These are phyloP conservation scores for Tulasnella sp. DNA, from an alignment of 768 basidiomycete species.

Conservation along the genomic window DNA sequence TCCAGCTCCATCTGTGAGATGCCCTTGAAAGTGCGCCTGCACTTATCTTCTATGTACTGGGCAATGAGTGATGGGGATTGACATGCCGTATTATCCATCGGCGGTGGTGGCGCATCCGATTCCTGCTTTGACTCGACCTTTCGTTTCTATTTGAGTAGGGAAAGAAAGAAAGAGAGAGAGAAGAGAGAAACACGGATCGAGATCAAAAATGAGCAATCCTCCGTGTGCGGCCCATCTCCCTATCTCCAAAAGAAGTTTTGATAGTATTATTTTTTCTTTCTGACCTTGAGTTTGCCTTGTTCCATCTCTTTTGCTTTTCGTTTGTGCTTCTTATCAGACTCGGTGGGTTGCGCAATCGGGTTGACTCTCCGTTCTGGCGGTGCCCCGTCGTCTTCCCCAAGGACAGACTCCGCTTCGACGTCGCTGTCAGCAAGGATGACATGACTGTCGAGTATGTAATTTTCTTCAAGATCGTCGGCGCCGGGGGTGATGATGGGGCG, in stretches of 20 bases:
- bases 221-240: too few species aligned
- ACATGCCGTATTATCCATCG: neutral
- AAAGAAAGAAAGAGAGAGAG: neutral
- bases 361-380: slow-evolving; percentile 26
- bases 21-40: slow-evolving; percentile 56
- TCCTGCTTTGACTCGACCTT: slow-evolving; percentile 39
- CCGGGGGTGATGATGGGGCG: slow-evolving; percentile 19
- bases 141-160: neutral
- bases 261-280: too few species aligned
- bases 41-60: slow-evolving; percentile 52
- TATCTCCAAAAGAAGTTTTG: too few species aligned
- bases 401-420: slow-evolving; percentile 28
- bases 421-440: slow-evolving; percentile 49
- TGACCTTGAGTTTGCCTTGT: slow-evolving; percentile 48
- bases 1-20: slow-evolving; percentile 67
- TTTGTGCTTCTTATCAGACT: slow-evolving; percentile 54
- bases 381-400: slow-evolving; percentile 29
- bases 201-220: too few species aligned
- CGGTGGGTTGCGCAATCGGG: slow-evolving; percentile 18
- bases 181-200: neutral
- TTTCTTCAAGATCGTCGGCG: slow-evolving; percentile 78
- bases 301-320: slow-evolving; percentile 59
- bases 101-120: slow-evolving; percentile 15
- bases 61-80: slow-evolving; percentile 41
- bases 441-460: slow-evolving; percentile 60